Base-by-base conservation (phyloP, 495 filamentous ascomycete species). In the Astrocystis sublimbata region DNA sequence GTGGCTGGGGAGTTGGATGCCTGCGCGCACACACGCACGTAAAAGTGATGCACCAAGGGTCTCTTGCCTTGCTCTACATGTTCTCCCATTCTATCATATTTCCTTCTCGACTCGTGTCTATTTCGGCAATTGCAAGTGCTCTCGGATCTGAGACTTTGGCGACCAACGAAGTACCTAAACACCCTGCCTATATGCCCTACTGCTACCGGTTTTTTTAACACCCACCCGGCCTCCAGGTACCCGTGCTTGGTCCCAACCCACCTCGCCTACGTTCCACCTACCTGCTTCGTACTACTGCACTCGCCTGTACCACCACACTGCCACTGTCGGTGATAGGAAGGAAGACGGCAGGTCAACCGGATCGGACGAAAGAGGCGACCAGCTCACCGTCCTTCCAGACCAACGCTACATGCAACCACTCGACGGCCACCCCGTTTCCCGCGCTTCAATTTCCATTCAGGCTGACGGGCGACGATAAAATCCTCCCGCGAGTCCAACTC, bases 1-100 rank as follows among this genome's bases (percentile, higher is more conserved):
- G 70, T 66, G 70, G 70, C 58, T 72, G 70, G 70, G 70, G 28
- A 63, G 41, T 38, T 41, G 26, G 46, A 55, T 33, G 45, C 46
- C 54, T 57, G 64, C 36, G 65, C n/a, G n/a, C n/a, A n/a, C n/a
- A n/a, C n/a, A 56, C 60, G 55, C 58, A 65, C 61, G 65, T 61
- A 60, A 61, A 70, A 67, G 57, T 30, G 36, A 68, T 70, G 69
- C 67, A 66, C 68, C 62, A 68, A 70, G 67, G 63, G 63, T 65
- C 61, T 60, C 60, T n/a, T n/a, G 51, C 63, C 62, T 55, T 63
- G 51, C 61, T 57, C 50, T 62, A 57, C 60, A 23, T 28, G 35
- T 52, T 49, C 42, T 42, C 28, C 12, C 42, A 24, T 58, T 49
- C 17, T 58, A 19, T 43, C 61, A 47, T 13, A 42, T 52, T 38